Base-by-base conservation (phyloP, 805 yeast genomes). In the Saccharomycopsis amapae region DNA sequence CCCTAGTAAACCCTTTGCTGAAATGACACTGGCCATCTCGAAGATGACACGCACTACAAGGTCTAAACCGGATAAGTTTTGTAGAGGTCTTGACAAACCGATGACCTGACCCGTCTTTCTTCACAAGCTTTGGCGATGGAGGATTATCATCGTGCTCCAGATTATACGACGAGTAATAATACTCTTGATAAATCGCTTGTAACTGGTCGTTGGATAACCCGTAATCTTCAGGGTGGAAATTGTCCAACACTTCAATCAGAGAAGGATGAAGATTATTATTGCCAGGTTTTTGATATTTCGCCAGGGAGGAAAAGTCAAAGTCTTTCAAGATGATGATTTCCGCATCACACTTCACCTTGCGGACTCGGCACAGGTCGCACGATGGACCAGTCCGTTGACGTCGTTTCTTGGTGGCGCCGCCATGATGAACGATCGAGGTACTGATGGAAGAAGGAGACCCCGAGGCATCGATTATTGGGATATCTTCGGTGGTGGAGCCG, bases 341-440 rank as follows among this genome's bases (percentile, higher is more conserved):
- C 1, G 89, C 85, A 60, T 81, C 79, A 63, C 90, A 82, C 61
- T 79, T 82, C 48, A 81, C 81, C 58, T 82, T 82, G 47, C 86
- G 70, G 13, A 74, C 57, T 44, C 88, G 67, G 59, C 90, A 82
- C 40, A 74, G 65, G 58, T 82, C 88, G 61, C 90, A 82, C 34
- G 84, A 76, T 2, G 88, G 88, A 0, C 90, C 88, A 17, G 75
- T 66, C 49, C 90, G 64, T 62, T 82, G 89, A 54, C 87, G 41
- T 5, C 53, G 42, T 31, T 50, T 50, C 20, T 64, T 52, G 25
- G 17, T 37, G 15, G 26, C 33, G n/a, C 26, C 26, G 19, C 25
- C 25, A 7, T 19, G 7, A 9, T 26, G 30, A 26, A 9, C 12
- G 12, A 26, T 26, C 12, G 30, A 9, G 12, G 30, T 26, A 26